These are phyloP conservation scores for Sarcodon sp. DNA, from an alignment of 768 basidiomycete genomes.

Conservation along the genomic window DNA sequence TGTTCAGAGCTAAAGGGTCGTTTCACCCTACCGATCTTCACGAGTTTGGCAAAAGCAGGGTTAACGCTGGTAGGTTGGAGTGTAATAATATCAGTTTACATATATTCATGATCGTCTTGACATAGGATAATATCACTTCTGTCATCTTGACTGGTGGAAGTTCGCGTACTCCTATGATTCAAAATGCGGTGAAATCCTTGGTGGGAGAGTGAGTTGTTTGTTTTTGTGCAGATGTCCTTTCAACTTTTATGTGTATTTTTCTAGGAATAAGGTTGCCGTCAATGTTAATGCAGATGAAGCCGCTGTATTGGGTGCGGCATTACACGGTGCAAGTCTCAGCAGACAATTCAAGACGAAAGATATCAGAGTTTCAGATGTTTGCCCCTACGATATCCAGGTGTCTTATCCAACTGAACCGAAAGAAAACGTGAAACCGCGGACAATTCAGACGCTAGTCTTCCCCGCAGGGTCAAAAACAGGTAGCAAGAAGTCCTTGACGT, in stretches of 20 bases:
- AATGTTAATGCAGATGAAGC: constrained; percentile 98
- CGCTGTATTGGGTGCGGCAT: constrained; percentile 84
- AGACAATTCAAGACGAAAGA: constrained; percentile 93
- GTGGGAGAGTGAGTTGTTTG: constrained; percentile 58
- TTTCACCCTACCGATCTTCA: constrained; percentile 61
- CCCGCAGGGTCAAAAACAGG: constrained; percentile 64
- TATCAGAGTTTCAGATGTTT: constrained; percentile 72
- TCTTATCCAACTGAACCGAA: constrained; percentile 60
- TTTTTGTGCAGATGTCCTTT: neutral
- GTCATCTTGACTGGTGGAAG: constrained; percentile 90
- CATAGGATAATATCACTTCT: constrained; percentile 68
- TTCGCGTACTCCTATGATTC: constrained; percentile 87
- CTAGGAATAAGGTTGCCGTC: constrained; percentile 67
- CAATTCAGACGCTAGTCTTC: constrained; percentile 69
- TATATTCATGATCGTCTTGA: constrained; percentile 1
- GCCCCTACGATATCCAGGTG: constrained; percentile 66
- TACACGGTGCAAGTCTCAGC: constrained; percentile 82
- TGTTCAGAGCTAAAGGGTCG: constrained; percentile 51
- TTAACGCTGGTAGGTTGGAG: constrained; percentile 43
- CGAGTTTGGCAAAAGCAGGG: constrained; percentile 57
- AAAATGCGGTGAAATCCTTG: constrained; percentile 60
- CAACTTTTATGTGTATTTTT: neutral
- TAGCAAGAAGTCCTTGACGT: constrained; percentile 75
- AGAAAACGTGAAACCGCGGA: constrained; percentile 37
- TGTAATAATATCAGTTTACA: neutral